phyloP scores from a whole-genome alignment of 495 filamentous ascomycete species.

The Lasiosphaeria hispida region DNA sequence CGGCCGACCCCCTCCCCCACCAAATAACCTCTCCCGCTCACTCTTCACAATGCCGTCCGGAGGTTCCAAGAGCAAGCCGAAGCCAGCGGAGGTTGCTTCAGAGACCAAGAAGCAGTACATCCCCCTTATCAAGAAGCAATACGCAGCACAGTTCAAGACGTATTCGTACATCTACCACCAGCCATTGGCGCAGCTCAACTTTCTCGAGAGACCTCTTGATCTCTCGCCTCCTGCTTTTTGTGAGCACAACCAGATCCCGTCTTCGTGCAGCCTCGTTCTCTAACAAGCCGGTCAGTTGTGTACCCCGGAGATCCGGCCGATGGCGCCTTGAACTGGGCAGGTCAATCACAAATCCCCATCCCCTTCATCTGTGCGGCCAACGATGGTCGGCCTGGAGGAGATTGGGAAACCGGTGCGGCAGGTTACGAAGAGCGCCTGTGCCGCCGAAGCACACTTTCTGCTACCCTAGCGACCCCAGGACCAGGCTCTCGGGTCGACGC shows the following conservation, averaged over 20 bases:
- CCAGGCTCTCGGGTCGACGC: conserved; percentile 33
- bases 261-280: conserved; percentile 11
- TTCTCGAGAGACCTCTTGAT: conserved; percentile 29
- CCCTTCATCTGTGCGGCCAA: conserved; percentile 74
- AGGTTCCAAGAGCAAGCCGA: conserved; percentile 41
- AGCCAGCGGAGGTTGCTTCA: conserved; percentile 67
- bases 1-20: background rate
- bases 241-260: conserved; percentile 22
- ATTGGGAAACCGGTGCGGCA: conserved; percentile 71
- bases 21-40: background rate
- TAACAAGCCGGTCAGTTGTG: conserved; percentile 43
- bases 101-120: conserved; percentile 66
- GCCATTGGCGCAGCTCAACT: conserved; percentile 39
- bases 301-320: conserved; percentile 67
- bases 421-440: conserved; percentile 70
- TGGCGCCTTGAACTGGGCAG: conserved; percentile 59
- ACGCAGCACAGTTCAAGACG: conserved; percentile 42
- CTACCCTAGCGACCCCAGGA: conserved; percentile 57
- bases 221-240: conserved; percentile 41
- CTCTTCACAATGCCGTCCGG: conserved; percentile 51
- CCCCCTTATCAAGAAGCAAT: conserved; percentile 54
- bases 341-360: conserved; percentile 37
- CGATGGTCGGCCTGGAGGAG: conserved; percentile 70
- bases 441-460: conserved; percentile 67
- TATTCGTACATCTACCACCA: conserved; percentile 49